phyloP scores from a whole-genome alignment of 306 rosid genomes.

The Rosa chinensis region DNA sequence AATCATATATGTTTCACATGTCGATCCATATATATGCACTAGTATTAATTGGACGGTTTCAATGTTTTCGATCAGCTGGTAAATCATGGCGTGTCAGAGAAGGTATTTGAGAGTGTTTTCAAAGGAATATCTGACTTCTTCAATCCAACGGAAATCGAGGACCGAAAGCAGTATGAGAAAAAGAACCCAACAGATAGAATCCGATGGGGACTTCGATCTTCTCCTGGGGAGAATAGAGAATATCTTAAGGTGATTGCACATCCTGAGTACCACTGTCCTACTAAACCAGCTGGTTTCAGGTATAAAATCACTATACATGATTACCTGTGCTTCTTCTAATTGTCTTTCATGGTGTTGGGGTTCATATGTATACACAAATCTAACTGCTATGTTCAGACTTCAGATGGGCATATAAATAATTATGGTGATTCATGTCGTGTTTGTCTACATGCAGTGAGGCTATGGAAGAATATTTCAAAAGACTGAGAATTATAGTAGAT shows the following conservation, averaged over 20 bases:
- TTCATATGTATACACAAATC: not conserved
- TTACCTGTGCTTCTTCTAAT: not conserved
- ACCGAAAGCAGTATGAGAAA: conserved; percentile 22
- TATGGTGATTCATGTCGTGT: not conserved
- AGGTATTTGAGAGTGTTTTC: conserved; percentile 26
- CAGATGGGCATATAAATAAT: not conserved
- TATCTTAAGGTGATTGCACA: conserved; percentile 44
- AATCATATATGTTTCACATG: not conserved
- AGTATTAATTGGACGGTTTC: not conserved
- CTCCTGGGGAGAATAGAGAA: conserved; percentile 49
- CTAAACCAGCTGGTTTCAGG: conserved; percentile 37
- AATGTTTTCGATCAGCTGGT: conserved; percentile 35
- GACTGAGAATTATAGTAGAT: conserved; percentile 25
- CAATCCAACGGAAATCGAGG: conserved; percentile 33
- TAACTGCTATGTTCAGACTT: not conserved
- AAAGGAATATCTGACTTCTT: conserved; percentile 34
- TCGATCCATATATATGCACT: not conserved
- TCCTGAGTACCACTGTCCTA: conserved; percentile 37
- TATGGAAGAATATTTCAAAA: conserved; percentile 35
- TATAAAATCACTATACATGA: not conserved
- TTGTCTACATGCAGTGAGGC: conserved; percentile 26
- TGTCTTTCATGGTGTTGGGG: not conserved
- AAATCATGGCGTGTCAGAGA: conserved; percentile 37
- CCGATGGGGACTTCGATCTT: conserved; percentile 31
- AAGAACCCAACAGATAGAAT: conserved; percentile 27